A percentile compares a stretch with the other conserved stretches of the same genome.
phyloP scores from a whole-genome alignment of 2,329 filamentous ascomycete genomes.

The Neofusicoccum parvum region DNA sequence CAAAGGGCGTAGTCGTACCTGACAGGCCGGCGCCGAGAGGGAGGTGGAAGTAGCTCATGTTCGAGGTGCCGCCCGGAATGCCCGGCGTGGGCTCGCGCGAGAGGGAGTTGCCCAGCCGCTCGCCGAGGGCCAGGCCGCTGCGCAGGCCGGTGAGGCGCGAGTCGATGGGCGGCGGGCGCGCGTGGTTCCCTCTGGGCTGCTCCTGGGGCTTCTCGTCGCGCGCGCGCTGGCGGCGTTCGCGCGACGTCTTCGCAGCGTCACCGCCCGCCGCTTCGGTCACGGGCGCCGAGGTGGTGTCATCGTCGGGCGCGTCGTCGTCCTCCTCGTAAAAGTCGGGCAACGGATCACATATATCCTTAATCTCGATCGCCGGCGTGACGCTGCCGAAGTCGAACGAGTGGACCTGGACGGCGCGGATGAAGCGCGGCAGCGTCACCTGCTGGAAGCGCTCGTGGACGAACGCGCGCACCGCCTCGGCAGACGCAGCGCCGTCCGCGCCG shows the following conservation, averaged over 20 bases:
- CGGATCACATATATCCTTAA: conserved; percentile 96
- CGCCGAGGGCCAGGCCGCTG: conserved; percentile 32
- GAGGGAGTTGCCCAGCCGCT: conserved; percentile 40
- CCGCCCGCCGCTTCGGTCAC: conserved; percentile 28
- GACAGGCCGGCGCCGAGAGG: conserved; percentile 72
- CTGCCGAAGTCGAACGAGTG: conserved; percentile 92
- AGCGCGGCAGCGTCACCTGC: conserved; percentile 83
- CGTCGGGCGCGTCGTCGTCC: conserved; percentile 63
- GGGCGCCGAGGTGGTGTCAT: conserved; percentile 25
- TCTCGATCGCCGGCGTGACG: conserved; percentile 79
- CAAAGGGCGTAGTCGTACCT: conserved; percentile 76
- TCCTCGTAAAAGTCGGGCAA: conserved; percentile 95
- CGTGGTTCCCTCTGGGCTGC: conserved; percentile 24
- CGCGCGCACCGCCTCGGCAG: conserved; percentile 82
- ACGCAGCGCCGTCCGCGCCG: conserved; percentile 80
- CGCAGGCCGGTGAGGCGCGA: conserved; percentile 28
- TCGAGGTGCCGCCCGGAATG: conserved; percentile 70
- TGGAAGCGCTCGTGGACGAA: conserved; percentile 98
- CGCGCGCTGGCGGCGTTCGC: conserved; percentile 33
- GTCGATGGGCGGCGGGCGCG: conserved; percentile 27
- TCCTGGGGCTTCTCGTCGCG: conserved; percentile 27
- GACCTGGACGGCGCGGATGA: conserved; percentile 94
- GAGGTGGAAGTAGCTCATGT: conserved; percentile 80
- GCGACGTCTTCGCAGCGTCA: conserved; percentile 32
- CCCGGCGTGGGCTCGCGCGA: conserved; percentile 57